A percentile compares a stretch with the other conserved stretches of the same genome.
Evolutionary conservation across 164 flowering plant species (phyloP).

Genomic region (Warburgia ugandensis): DNA sequence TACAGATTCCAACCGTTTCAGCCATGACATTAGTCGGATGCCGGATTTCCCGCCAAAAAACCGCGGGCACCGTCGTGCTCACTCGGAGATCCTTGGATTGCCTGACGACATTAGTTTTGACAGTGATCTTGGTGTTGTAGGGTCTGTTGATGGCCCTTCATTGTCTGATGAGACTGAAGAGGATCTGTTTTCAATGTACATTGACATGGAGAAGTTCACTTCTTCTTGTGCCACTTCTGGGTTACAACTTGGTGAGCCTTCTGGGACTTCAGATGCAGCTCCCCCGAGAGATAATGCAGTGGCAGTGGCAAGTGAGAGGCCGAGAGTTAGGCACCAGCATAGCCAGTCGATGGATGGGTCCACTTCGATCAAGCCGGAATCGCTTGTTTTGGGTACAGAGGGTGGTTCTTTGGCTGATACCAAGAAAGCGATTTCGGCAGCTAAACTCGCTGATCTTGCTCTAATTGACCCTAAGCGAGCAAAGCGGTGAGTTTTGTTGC

Average conservation of each 20-base stretch:
- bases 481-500: constrained; percentile 83
- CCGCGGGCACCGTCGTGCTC: constrained; percentile 87
- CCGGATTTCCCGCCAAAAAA: constrained; percentile 77
- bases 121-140: constrained; percentile 90
- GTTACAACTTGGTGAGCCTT: constrained; percentile 45
- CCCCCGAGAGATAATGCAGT: no score
- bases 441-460: constrained; percentile 96
- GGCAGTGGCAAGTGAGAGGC: constrained; percentile 28
- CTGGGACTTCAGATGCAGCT: no score
- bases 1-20: constrained; percentile 44
- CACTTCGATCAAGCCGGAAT: constrained; percentile 74
- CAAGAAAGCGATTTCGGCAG: constrained; percentile 91
- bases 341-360: constrained; percentile 99
- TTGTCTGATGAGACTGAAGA: constrained; percentile 92
- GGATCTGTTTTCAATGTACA: constrained; percentile 81
- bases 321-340: constrained; percentile 92
- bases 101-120: constrained; percentile 95
- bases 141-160: constrained; percentile 72
- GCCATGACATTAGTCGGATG: constrained; percentile 89
- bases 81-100: constrained; percentile 87
- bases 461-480: constrained; percentile 96
- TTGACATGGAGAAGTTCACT: constrained; percentile 87
- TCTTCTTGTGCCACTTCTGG: constrained; percentile 57
- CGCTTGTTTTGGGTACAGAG: constrained; percentile 65
- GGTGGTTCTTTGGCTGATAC: constrained; percentile 49